These are phyloP conservation scores for Myriosclerotinia duriaeana DNA, from an alignment of 2,329 filamentous ascomycete genomes.

Conservation along the genomic window DNA sequence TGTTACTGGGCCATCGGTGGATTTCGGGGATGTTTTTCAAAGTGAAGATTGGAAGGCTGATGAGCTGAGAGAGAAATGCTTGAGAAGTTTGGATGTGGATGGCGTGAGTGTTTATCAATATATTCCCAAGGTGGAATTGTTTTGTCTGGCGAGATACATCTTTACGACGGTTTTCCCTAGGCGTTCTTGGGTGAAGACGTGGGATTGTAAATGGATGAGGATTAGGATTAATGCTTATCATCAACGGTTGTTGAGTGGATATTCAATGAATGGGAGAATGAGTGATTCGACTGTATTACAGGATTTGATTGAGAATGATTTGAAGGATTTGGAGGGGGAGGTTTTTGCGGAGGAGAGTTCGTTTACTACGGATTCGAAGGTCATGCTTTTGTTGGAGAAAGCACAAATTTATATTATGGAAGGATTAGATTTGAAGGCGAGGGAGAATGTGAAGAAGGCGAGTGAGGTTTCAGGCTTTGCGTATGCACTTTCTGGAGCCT, in stretches of 20 bases:
- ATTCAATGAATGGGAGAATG: slow-evolving; percentile 33
- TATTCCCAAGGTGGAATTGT: slow-evolving; percentile 79
- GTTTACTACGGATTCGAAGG: slow-evolving; percentile 53
- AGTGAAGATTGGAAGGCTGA: slow-evolving; percentile 21
- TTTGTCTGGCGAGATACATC: slow-evolving; percentile 66
- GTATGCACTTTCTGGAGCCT: slow-evolving; percentile 79
- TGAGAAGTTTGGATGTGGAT: slow-evolving; percentile 73
- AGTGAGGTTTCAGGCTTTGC: slow-evolving; percentile 66
- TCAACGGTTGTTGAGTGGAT: slow-evolving; percentile 57
- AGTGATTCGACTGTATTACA: slow-evolving; percentile 63
- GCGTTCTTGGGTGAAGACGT: slow-evolving; percentile 30
- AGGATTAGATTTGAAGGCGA: slow-evolving; percentile 74
- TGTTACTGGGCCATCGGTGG: slow-evolving; percentile 81
- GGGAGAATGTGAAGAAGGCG: slow-evolving; percentile 67
- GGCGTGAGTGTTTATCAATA: slow-evolving; percentile 84
- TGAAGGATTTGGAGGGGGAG: slow-evolving; percentile 49
- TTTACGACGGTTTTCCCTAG: slow-evolving; percentile 43
- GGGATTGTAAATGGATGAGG: slow-evolving; percentile 47
- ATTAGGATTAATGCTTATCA: slow-evolving; percentile 73
- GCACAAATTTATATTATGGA: slow-evolving; percentile 82
- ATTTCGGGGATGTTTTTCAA: slow-evolving; percentile 46
- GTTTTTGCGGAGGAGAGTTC: slow-evolving; percentile 43
- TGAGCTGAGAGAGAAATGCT: slow-evolving; percentile 52
- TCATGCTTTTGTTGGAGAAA: slow-evolving; percentile 76
- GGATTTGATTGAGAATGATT: slow-evolving; percentile 57